A percentile compares a stretch with the other conserved stretches of the same genome.
Conservation (phyloP, 139 green algal genomes). For the Closterium sp. region DNA sequence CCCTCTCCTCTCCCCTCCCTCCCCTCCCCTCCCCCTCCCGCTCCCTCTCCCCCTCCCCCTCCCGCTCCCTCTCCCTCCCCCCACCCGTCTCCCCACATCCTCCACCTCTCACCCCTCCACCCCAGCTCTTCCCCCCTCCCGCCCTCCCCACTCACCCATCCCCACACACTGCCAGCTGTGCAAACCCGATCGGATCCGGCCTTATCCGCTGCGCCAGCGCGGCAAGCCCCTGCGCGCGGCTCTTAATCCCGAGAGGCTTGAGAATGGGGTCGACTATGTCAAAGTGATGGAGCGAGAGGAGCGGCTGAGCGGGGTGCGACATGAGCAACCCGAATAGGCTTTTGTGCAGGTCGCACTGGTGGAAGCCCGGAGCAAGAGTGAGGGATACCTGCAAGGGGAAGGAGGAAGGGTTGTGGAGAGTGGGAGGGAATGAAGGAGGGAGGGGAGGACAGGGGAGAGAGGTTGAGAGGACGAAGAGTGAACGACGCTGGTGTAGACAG, state of each 20-base stretch:
- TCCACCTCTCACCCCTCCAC: too few species aligned
- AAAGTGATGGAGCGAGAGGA: conserved; percentile 42
- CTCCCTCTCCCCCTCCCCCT: too few species aligned
- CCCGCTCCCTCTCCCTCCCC: too few species aligned
- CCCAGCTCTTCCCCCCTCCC: too few species aligned
- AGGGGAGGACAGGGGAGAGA: too few species aligned
- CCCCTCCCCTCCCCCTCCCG: too few species aligned
- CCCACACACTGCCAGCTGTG: conserved; percentile 24
- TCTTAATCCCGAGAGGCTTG: neutral
- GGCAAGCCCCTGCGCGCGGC: neutral
- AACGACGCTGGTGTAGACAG: too few species aligned
- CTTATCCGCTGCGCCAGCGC: neutral
- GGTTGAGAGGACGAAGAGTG: too few species aligned
- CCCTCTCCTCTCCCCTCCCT: too few species aligned
- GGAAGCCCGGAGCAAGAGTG: conserved; percentile 18
- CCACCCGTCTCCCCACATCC: too few species aligned
- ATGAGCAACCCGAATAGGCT: conserved; percentile 25
- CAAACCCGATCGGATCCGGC: conserved; percentile 26
- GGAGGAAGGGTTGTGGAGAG: too few species aligned
- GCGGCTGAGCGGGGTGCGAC: neutral
- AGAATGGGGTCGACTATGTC: conserved; percentile 14
- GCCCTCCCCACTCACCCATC: neutral
- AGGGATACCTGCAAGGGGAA: neutral
- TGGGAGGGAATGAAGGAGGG: too few species aligned
- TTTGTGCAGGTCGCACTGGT: conserved; percentile 26